Evolutionary conservation across 1,139 yeast species (phyloP), one percentile per base, ranked within the genome.

Genomic region (Kazachstania sp.): DNA sequence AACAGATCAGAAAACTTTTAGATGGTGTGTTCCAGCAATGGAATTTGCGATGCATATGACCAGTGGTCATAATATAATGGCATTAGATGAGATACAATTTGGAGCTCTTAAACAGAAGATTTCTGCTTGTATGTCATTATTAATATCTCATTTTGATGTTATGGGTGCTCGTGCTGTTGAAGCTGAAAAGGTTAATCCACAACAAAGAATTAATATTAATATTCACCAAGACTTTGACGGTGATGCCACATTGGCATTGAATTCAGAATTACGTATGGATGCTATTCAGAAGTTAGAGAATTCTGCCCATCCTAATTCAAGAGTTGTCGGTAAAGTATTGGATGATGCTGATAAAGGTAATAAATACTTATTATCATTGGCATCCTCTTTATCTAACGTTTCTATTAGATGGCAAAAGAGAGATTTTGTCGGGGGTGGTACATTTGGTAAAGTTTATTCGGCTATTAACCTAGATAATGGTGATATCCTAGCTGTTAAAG

Each of bases 391-490:
- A 59, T 85, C 95, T 1, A 83, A 88, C 60, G 85, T 88, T 35
- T 83, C 96, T 1, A 87, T 92, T 53, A 80, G 96, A 64, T 92
- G 98, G 98, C 97, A 92, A 65, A 95, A 92, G 69, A 95, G 97
- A 43, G 79, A 84, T 50, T 87, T 81, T 58, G 79, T 92, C 59
- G 98, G 98, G 3, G 95, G 95, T 42, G 98, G 98, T 41, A 80
- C 96, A 0, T 92, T 92, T 72, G 98, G 98, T 11, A 81, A 85
- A 51, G 98, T 92, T 3, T 92, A 78, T 65, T 88, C 94, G 1
- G 95, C 97, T 0, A 83, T 87, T 32, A 88, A 92, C 61, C 75
- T 92, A 54, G 97, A 90, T 55, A 87, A 95, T 15, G 97, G 97
- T 60, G 95, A 94, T 42, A 86, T 90, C 2, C 81, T 92, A 85